Base-by-base conservation (phyloP, 177 flowering plant genomes). In the Telopea speciosissima region DNA sequence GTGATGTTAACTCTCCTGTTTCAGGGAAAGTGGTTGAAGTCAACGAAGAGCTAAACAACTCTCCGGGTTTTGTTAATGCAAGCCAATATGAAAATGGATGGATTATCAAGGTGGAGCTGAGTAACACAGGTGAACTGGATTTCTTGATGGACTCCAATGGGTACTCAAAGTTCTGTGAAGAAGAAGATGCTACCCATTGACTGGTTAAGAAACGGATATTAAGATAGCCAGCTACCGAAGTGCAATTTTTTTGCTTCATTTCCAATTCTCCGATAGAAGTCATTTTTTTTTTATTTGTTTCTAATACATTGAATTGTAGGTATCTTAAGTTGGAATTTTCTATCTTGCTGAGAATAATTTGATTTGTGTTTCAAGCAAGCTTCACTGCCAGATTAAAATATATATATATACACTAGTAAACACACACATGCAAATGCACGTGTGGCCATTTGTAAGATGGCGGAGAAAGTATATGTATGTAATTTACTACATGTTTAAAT, bases 91-190 rank as follows among this genome's bases (percentile, higher is more conserved):
- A 87, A 16, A 73, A 85, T 8, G 97, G 97, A 40, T 94, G 98
- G 98, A 89, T 94, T 40, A 92, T 94, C 28, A 94, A 92, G 83
- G 97, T 92, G 24, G 90, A 92, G 78, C 14, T 92, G 65, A 80
- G 83, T 40, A 79, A 85, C 33, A 44, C 71, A 0, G 80, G 75
- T 59, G 97, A 94, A 66, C 45, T 86, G 28, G 82, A 84, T 28
- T 74, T 83, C 25, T 79, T 92, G 82, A 92, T 90, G 95, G 92
- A 80, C 73, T 71, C 93, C 0, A 93, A 90, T 7, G 59, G 82
- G 56, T 94, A 94, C 84, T 63, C 95, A 68, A 92, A 87, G 77
- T 92, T 94, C 82, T 94, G 98, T 63, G 98, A 94, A 74, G 98
- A 89, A 78, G 98, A 94, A 81, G 93, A 92, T 72, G 78, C 81